Evolutionary conservation across 192 early-diverging fungal species (phyloP), one percentile per base, ranked within the genome.

Genomic region (Gaertneriomyces sp.): DNA sequence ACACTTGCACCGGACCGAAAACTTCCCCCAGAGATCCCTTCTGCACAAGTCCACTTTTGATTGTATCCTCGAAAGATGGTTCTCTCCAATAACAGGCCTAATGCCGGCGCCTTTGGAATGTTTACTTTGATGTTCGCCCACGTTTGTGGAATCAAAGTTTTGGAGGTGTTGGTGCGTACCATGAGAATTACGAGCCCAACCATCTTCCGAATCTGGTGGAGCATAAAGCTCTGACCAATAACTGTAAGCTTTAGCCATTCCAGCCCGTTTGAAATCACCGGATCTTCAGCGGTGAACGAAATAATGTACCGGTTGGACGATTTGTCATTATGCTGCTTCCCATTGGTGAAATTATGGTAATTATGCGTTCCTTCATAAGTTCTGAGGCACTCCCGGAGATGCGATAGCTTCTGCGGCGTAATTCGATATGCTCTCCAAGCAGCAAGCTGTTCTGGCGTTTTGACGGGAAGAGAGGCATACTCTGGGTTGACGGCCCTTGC

Each of bases 161-260:
- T 58, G 4, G 93, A 89, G 5, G 91, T 90, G 5, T 71, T 64
- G 7, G 85, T 85, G 10, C 95, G 87, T 38, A 92, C 81, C 63
- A 91, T 79, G 75, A 99, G 72, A 4, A 96, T 80, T 6, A 88
- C 87, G 56, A 99, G 77, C 14, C 58, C 92, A 63, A 99, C 91
- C 97, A 99, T 99, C 70, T 98, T 98, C 43, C 97, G 89, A 68
- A 99, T 99, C 79, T 99, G 97, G 79, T 99, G 96, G 41, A 99
- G 79, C 95, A 99, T 98, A 64, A 99, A 99, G 45, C 90, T 89
- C 74, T 98, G 95, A 4, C 97, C 97, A 65, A 90, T 82, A 33
- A 99, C 87, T 68, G 93, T 95, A 38, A 95, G 73, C 40, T 88
- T 89, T 25, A 99, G 70, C 97, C 95, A 98, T 72, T 99, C 95